A percentile compares a stretch with the other conserved stretches of the same genome.
Evolutionary conservation across 169 alveolate genomes (phyloP).

Genomic region (Cryptosporidium baileyi): DNA sequence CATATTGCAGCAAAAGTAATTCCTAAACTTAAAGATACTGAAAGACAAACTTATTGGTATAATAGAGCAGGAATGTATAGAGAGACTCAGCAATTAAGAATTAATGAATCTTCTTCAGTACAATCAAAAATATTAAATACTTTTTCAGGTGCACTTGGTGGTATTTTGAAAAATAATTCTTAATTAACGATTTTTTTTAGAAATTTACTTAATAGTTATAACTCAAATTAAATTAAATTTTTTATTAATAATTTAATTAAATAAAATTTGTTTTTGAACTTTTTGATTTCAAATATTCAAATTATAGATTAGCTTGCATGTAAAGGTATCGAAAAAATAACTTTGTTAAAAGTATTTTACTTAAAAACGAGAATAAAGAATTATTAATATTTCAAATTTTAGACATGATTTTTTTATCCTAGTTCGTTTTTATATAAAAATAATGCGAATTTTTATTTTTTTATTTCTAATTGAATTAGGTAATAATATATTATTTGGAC

Average conservation of each 20-base stretch:
- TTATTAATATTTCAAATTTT: too few relatives aligned
- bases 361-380: too few relatives aligned
- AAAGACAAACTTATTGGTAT: conserved; percentile 51
- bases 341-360: too few relatives aligned
- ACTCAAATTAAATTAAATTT: too few relatives aligned
- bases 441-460: conserved; percentile 11
- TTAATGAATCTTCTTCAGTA: not conserved
- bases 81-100: conserved; percentile 39
- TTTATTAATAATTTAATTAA: too few relatives aligned
- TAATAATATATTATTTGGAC: not conserved
- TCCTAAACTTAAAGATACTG: conserved; percentile 53
- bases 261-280: too few relatives aligned
- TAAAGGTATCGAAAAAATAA: too few relatives aligned
- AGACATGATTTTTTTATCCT: not conserved
- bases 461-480: not conserved
- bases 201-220: too few relatives aligned
- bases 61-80: conserved; percentile 67
- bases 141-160: conserved; percentile 39
- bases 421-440: not conserved
- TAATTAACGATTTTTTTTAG: too few relatives aligned
- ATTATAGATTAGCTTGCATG: too few relatives aligned
- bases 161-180: conserved; percentile 2
- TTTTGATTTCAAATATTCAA: too few relatives aligned
- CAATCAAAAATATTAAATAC: conserved; percentile 26
- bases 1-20: conserved; percentile 65